Conservation (phyloP, 2,329 filamentous ascomycete genomes). For the Acrocalymma vagum region DNA sequence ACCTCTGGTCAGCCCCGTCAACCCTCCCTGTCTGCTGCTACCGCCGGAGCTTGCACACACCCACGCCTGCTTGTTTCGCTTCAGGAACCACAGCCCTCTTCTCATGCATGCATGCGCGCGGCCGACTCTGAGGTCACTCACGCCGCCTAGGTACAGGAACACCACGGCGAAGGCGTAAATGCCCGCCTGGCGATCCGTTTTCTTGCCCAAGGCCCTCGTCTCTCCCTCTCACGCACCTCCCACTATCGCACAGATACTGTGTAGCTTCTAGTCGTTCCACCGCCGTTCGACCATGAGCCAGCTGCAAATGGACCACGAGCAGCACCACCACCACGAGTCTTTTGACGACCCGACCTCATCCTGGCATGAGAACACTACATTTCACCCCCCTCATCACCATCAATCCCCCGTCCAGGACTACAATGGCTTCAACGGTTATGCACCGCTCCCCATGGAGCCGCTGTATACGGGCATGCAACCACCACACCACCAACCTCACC, state of each 20-base stretch:
- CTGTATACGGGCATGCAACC: constrained; percentile 50
- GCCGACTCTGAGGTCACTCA: constrained; percentile 41
- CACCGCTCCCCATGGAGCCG: constrained; percentile 50
- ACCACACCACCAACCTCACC: constrained; percentile 40
- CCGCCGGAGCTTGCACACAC: constrained; percentile 7
- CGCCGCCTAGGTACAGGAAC: constrained; percentile 37
- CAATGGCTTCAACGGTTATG: constrained; percentile 48
- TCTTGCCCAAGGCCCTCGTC: too few species aligned
- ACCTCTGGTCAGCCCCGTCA: too few species aligned
- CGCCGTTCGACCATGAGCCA: constrained; percentile 47
- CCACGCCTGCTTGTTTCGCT: constrained; percentile 43
- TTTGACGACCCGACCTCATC: constrained; percentile 43
- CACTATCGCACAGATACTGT: constrained; percentile 33
- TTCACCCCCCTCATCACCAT: constrained; percentile 41
- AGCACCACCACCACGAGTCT: constrained; percentile 42
- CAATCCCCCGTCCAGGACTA: constrained; percentile 51
- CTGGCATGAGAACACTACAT: constrained; percentile 43
- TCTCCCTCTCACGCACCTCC: constrained; percentile 41
- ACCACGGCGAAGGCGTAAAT: constrained; percentile 37
- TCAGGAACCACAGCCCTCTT: constrained; percentile 40
- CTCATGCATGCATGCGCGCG: constrained; percentile 51
- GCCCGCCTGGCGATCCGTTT: constrained; percentile 34
- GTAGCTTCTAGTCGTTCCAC: constrained; percentile 21
- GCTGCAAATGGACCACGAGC: constrained; percentile 52
- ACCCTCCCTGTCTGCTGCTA: too few species aligned